Evolutionary conservation across 305 asterid species (phyloP).

Genomic region (Petunia hybrid): DNA sequence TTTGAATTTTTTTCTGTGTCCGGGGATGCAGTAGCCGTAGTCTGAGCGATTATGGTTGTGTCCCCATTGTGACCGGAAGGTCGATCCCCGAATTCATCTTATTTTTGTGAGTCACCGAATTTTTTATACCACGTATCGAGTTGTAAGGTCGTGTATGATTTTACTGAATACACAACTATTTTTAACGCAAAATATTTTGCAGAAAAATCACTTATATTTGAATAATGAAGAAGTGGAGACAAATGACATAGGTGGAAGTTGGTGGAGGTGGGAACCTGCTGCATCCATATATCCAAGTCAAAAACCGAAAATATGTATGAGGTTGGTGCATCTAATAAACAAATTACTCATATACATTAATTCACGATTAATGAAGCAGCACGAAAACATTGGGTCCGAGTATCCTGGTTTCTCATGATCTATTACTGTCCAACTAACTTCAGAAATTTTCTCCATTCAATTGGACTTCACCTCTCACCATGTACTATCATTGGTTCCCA

Average conservation of each 20-base stretch:
- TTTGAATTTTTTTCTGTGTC: too few relatives aligned
- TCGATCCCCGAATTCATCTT: too few relatives aligned
- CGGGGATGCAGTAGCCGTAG: too few relatives aligned
- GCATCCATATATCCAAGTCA: neutral
- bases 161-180: too few relatives aligned
- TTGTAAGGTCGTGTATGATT: too few relatives aligned
- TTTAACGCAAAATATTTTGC: too few relatives aligned
- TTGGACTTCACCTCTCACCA: constrained; percentile 11
- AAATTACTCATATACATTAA: neutral
- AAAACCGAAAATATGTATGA: neutral
- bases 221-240: constrained; percentile 1
- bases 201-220: too few relatives aligned
- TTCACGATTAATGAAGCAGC: neutral
- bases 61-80: too few relatives aligned
- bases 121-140: too few relatives aligned
- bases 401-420: constrained; percentile 2
- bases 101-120: too few relatives aligned
- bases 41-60: too few relatives aligned
- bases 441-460: neutral
- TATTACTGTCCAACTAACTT: constrained; percentile 11
- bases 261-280: constrained; percentile 30
- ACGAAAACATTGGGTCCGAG: constrained; percentile 26
- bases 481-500: neutral
- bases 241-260: constrained; percentile 25
- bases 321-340: constrained; percentile 18